Evolutionary conservation across 73 alveolate species (phyloP).

Genomic region (Paramecium sexaurelia): DNA sequence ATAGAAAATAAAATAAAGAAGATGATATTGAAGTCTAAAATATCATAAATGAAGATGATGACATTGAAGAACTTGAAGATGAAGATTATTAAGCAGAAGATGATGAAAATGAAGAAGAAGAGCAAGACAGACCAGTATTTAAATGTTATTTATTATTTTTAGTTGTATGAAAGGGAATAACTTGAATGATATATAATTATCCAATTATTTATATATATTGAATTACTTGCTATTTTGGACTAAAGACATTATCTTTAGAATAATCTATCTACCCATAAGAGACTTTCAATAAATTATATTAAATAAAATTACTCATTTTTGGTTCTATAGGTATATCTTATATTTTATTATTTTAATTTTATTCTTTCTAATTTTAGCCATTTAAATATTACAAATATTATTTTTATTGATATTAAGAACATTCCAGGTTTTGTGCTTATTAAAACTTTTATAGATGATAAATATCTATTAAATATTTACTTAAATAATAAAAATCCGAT

Average conservation of each 20-base stretch:
- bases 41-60: background rate
- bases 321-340: no score
- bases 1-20: slow-evolving; percentile 18
- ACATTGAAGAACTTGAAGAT: background rate
- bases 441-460: no score
- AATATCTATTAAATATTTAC: no score
- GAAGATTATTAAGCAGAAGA: slow-evolving; percentile 31
- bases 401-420: no score
- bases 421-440: no score
- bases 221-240: background rate
- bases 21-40: background rate
- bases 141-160: background rate
- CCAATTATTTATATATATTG: background rate
- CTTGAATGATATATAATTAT: slow-evolving; percentile 33
- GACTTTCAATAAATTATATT: background rate
- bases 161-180: slow-evolving; percentile 48
- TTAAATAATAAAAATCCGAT: no score
- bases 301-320: no score
- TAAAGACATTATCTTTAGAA: background rate
- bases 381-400: no score
- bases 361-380: no score
- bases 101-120: slow-evolving; percentile 11
- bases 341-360: no score
- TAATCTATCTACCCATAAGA: background rate
- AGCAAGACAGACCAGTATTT: slow-evolving; percentile 10